These are phyloP conservation scores for Hyphodiscus hymeniophilus DNA, from an alignment of 495 filamentous ascomycete genomes.

Conservation along the genomic window DNA sequence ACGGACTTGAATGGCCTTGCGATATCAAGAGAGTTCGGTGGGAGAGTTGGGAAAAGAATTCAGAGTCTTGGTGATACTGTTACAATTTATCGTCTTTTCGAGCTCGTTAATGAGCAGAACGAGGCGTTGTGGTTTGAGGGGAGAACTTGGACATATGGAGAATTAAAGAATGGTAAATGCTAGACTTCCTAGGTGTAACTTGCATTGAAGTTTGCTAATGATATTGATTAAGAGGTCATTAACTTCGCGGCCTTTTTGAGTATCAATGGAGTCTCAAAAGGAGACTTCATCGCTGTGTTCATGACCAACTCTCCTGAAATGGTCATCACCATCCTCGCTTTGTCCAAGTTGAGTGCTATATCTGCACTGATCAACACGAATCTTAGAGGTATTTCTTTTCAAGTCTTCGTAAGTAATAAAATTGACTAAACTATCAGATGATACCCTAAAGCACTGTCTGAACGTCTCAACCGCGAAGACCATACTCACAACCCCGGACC, in stretches of 20 bases:
- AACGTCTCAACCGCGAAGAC: slow-evolving; percentile 16
- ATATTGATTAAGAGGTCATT: slow-evolving; percentile 33
- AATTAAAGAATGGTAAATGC: slow-evolving; percentile 38
- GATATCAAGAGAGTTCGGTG: slow-evolving; percentile 28
- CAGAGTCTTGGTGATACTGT: slow-evolving; percentile 33
- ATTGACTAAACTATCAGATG: slow-evolving; percentile 27
- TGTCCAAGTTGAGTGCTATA: slow-evolving; percentile 17
- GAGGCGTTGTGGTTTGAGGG: slow-evolving; percentile 46
- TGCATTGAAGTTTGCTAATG: background rate
- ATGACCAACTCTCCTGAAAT: slow-evolving; percentile 28
- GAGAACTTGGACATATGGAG: slow-evolving; percentile 39
- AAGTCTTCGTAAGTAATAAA: background rate
- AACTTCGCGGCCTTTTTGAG: slow-evolving; percentile 36
- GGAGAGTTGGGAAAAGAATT: slow-evolving; percentile 32
- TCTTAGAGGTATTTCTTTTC: slow-evolving; percentile 14
- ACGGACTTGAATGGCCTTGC: slow-evolving; percentile 31
- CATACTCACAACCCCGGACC: slow-evolving; percentile 35
- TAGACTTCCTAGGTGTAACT: too few species aligned
- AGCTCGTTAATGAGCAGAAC: slow-evolving; percentile 26
- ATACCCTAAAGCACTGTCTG: slow-evolving; percentile 26
- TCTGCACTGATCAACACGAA: slow-evolving; percentile 19
- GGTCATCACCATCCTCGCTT: slow-evolving; percentile 16
- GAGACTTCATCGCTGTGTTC: slow-evolving; percentile 39
- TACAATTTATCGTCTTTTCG: slow-evolving; percentile 38
- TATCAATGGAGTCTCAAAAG: slow-evolving; percentile 27